Base-by-base conservation (phyloP, 1,139 yeast genomes). In the Geotrichum candidum region DNA sequence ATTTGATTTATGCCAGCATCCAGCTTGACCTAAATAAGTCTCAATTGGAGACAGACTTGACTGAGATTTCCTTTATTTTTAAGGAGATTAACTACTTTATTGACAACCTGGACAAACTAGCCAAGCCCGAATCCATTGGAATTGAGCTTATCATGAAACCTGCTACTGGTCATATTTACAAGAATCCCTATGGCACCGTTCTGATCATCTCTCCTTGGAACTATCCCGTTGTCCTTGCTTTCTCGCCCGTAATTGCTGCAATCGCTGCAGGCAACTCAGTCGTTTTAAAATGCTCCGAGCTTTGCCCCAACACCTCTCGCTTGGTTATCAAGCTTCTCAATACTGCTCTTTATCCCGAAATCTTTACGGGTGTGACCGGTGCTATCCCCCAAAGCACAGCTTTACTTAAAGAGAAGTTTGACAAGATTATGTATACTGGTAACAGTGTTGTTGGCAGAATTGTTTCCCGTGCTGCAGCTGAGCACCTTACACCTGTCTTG, bases 381-480 rank as follows among this genome's bases (percentile, higher is more conserved):
- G 94, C 83, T 1, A 76, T 88, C 56, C 79, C 83, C 1, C 95
- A 90, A 72, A 82, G 96, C 3, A 82, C 87, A 1, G 82, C 72
- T n/a, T 76, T 89, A 61, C 80, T 90, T 70, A 79, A 84, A 27
- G 83, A 84, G 64, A 84, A 84, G 68, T 90, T 83, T 70, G 97
- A 91, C 75, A 86, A 89, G 75, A 90, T 92, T 65, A 80, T 92
- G 75, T 89, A 88, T 73, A 92, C 98, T 9, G 98, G 98, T 41
- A 86, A 88, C 59, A 82, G 84, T 25, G 70, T 72, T 22, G 96
- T 91, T 27, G 98, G 97, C 54, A 84, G 82, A 53, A 83, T 90
- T 63, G 84, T 92, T 56, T 88, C 95, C 35, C 78, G 80, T 65
- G 88, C 88, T 58, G 97, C 97, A 0, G 96, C 96, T 9, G 86